Base-by-base conservation (phyloP, 257 asterid genomes). In the Salvia splendens region DNA sequence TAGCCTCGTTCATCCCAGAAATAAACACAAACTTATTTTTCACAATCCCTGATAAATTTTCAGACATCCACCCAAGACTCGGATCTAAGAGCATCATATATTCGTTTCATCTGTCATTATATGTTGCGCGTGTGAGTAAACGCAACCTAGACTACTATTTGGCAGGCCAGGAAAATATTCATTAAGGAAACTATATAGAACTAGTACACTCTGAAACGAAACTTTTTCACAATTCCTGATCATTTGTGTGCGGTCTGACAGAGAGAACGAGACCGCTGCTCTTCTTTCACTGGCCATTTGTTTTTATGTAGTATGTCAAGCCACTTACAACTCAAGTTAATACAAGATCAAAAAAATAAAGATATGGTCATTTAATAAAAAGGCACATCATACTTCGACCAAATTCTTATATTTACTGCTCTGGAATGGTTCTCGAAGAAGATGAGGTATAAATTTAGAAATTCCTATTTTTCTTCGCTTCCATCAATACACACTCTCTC, bases 251-350 rank as follows among this genome's bases (percentile, higher is more conserved):
- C 30, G 30, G 38, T 28, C 3, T 28, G 16, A 9, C 3, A 8
- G 35, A 4, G 61, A 32, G 61, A 11, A 24, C 12, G 9, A 5
- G 41, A 45, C 4, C 3, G 17, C 8, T 48, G 53, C 24, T 11
- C 16, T 15, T 64, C 8, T 51, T 63, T 20, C 43, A 30, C 30
- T 35, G 12, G 47, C 60, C 49, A 64, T n/a, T 14, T 33, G 24
- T 49, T 64, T 36, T 33, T 33, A 49, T 33, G 50, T 46, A 12
- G 38, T 50, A 65, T 16, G 17, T 53, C 24, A 49, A 33, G 40
- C 7, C 40, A 11, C n/a, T 10, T 36, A 12, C 57, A 12, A n/a
- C 32, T 47, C 73, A 52, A 67, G 51, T 40, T 40, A 9, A 65
- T 54, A 30, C 47, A 40, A 14, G 42, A 12, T 1, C 5, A 10